Percentiles rank a stretch among this genome's conserved stretches.
These are phyloP conservation scores for Astrephomene gubernaculifera DNA, from an alignment of 139 green algal species.

Conservation along the genomic window DNA sequence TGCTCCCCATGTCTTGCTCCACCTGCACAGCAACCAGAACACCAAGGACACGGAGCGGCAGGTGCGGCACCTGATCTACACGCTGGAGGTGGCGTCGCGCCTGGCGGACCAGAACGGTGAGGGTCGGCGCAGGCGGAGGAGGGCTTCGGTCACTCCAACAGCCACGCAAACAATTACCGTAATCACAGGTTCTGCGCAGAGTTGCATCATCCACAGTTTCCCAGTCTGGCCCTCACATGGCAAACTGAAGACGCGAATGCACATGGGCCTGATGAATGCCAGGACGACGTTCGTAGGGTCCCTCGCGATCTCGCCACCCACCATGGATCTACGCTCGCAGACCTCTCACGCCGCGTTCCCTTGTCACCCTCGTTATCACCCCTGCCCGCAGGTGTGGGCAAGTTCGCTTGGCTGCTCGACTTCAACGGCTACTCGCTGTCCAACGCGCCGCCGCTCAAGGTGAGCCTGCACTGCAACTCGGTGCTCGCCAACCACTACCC, in stretches of 20 bases:
- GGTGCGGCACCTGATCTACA: constrained; percentile 87
- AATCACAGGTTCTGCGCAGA: no score
- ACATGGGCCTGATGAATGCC: no score
- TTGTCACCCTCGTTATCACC: not conserved
- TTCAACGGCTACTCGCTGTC: constrained; percentile 76
- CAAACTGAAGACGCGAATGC: no score
- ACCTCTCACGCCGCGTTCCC: no score
- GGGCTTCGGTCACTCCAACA: no score
- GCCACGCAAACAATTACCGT: no score
- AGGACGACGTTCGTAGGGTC: no score
- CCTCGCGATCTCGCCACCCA: no score
- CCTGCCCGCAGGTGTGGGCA: constrained; percentile 68
- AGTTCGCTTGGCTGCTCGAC: constrained; percentile 86
- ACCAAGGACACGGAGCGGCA: constrained; percentile 61
- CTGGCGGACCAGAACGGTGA: constrained; percentile 66
- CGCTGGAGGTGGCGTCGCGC: constrained; percentile 74
- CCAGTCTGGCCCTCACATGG: no score
- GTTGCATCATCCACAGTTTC: no score
- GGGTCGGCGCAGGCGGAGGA: not conserved
- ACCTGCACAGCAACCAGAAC: constrained; percentile 69
- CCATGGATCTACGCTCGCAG: no score
- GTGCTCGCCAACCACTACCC: constrained; percentile 87
- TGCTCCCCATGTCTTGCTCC: not conserved
- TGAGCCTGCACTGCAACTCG: constrained; percentile 52
- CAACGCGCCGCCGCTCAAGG: constrained; percentile 76